Evolutionary conservation across 345 rosid species (phyloP), one percentile per base, ranked within the genome.

Genomic region (Kernera saxatilis): DNA sequence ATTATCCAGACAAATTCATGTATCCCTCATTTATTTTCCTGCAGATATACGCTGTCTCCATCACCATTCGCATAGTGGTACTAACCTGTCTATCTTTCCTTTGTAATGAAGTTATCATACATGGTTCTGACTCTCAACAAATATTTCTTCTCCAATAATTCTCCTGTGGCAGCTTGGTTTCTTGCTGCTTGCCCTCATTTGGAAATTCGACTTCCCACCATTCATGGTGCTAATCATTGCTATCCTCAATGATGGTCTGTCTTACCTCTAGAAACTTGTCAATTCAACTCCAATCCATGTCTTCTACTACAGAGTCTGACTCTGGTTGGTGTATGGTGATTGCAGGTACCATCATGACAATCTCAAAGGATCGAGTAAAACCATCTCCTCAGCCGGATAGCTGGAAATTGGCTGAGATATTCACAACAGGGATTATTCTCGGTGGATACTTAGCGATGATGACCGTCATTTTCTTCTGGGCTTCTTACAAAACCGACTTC

Each of bases 161-260:
- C n/a, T 48, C 52, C 5, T 48, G 53, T 40, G 1, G 13, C 25
- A 89, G 96, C 84, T 90, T 58, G 93, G 90, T 32, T 90, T 90
- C 78, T 71, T 87, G 91, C 82, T 86, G 35, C 81, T 89, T 54
- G 90, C 96, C 54, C 71, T 87, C 78, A 81, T 89, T 64, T 87
- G 96, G 96, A 73, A 83, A 73, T 89, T 85, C 18, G 96, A 89
- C 76, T 89, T n/a, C 40, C 68, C 92, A 3, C 96, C 96, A n/a
- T 87, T 89, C 84, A 87, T 89, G 96, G 91, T 90, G 77, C 67
- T 90, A 36, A 88, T 90, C 45, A 90, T 88, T 64, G 96, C 93
- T 52, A 88, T 88, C 46, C 78, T 88, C 33, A 90, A 87, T 18
- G 88, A 90, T 11, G 91, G 96, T 87, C 56, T 84, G 85, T 37